Evolutionary conservation across 78 protist species (phyloP), one percentile per base, ranked within the genome.

Genomic region (Diacronema lutheri): DNA sequence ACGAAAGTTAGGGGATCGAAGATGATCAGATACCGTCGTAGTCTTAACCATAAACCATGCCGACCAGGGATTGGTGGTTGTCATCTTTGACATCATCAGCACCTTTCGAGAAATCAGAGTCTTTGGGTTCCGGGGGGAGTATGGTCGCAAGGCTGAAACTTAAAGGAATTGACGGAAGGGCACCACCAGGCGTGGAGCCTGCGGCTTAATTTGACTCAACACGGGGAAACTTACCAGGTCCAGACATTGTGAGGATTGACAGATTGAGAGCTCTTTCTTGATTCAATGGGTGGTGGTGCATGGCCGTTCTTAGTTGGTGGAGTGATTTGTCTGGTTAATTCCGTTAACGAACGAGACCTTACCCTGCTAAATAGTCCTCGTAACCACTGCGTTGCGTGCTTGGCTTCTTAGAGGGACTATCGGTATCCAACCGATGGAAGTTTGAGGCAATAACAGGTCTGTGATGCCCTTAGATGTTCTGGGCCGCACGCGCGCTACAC

Each of bases 291-390:
- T 90, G 96, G 96, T 94, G 96, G 96, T 94, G 96, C 95, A 94
- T 94, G 96, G 95, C 93, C 96, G 96, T 94, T 90, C 94, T 91
- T 92, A 92, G 96, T 90, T 94, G 90, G 94, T 93, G 97, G 95
- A 93, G 92, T 91, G 96, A 95, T 89, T 93, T 93, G 95, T 93
- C 97, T 95, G 96, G 93, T 95, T 94, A 91, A 95, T 93, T 95
- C 93, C 96, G 97, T 72, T 93, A 92, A 95, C 95, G 96, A 93
- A 90, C 97, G 97, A 95, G 97, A 95, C 96, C 97, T 93, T 81
- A 83, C 71, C 96, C 92, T 93, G 81, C 94, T 90, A 87, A 93
- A 84, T 91, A 87, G 94, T 38, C 41, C 38, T 4, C 44, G 31
- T 5, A 40, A 58, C 56, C 46, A 31, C 13, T 58, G 21, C 11